Conservation (phyloP, 2,329 filamentous ascomycete genomes). For the Neurospora crassa region DNA sequence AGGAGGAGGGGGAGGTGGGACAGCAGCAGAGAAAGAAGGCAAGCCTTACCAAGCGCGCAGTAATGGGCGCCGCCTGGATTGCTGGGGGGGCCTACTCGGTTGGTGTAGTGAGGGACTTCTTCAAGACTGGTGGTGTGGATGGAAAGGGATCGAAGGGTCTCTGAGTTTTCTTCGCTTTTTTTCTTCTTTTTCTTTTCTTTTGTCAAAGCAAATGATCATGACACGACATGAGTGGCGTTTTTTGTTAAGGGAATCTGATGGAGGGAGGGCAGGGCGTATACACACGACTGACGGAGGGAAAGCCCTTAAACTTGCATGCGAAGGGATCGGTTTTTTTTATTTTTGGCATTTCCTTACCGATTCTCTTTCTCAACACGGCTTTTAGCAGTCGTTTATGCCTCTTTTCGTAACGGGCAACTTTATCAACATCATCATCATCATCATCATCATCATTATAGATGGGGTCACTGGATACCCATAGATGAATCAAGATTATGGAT, state of each 20-base stretch:
- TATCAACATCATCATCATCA: background rate
- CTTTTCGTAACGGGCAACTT: background rate
- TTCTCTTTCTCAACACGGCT: background rate
- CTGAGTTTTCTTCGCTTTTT: slow-evolving; percentile 10
- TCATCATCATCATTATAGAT: background rate
- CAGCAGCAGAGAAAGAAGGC: slow-evolving; percentile 23
- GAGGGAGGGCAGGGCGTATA: background rate
- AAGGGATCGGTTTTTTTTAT: background rate
- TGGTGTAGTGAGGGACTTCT: slow-evolving; percentile 49
- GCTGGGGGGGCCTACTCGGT: slow-evolving; percentile 48
- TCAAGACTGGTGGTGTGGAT: slow-evolving; percentile 37
- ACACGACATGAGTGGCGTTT: background rate
- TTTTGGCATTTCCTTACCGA: background rate
- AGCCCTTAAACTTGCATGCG: background rate
- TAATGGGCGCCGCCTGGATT: slow-evolving; percentile 44
- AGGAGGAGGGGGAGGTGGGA: slow-evolving; percentile 2
- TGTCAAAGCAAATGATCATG: background rate
- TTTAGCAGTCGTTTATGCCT: background rate
- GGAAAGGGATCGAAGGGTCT: slow-evolving; percentile 29
- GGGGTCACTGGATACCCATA: background rate
- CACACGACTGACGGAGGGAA: background rate
- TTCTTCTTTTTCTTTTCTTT: background rate
- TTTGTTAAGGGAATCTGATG: no score
- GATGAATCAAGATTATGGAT: background rate
- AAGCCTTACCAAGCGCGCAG: slow-evolving; percentile 36